These are phyloP conservation scores for Nepenthes alata DNA, from an alignment of 179 eudicot genomes.

Conservation along the genomic window DNA sequence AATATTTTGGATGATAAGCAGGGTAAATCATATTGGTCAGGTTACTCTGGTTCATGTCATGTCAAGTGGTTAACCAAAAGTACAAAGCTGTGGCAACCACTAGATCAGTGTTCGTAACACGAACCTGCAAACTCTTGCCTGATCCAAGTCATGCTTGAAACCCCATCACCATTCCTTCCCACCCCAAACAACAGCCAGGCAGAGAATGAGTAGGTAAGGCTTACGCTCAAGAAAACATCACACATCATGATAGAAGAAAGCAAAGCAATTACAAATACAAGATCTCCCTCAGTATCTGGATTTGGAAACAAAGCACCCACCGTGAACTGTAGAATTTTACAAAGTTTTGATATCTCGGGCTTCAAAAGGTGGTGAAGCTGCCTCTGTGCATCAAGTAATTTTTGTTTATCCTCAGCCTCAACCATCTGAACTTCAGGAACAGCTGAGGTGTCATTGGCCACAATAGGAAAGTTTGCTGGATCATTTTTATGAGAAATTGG, in stretches of 20 bases:
- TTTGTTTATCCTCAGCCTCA: conserved; percentile 16
- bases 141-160: too few relatives aligned
- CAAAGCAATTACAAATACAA: background rate
- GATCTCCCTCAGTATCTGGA: background rate
- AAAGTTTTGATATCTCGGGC: conserved; percentile 33
- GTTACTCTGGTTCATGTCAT: too few relatives aligned
- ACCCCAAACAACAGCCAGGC: too few relatives aligned
- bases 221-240: background rate
- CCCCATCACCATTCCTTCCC: too few relatives aligned
- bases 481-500: background rate
- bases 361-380: conserved; percentile 34
- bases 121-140: too few relatives aligned
- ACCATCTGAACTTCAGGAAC: conserved; percentile 10
- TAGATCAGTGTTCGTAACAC: too few relatives aligned
- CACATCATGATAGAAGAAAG: background rate
- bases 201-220: too few relatives aligned
- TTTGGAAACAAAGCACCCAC: conserved; percentile 26
- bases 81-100: too few relatives aligned
- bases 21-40: too few relatives aligned
- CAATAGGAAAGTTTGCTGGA: conserved; percentile 1
- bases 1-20: too few relatives aligned
- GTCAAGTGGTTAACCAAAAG: too few relatives aligned
- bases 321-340: conserved; percentile 44
- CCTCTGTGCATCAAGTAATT: conserved; percentile 32
- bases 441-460: conserved; percentile 7